These are phyloP conservation scores for Nepenthes alata DNA, from an alignment of 179 eudicot species.

Conservation along the genomic window DNA sequence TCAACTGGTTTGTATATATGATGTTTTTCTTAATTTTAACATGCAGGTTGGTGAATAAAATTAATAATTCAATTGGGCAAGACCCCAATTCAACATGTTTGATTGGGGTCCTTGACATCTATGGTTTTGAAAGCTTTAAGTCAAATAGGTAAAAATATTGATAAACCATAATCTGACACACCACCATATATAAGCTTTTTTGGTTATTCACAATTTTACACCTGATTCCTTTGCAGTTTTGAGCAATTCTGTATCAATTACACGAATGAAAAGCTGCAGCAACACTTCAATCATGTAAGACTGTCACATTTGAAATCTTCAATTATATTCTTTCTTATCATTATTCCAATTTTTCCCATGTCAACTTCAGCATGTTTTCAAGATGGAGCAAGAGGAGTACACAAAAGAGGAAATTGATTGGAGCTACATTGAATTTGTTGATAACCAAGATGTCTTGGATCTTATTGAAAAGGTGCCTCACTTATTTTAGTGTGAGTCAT, in stretches of 20 bases:
- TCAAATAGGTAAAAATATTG: slow-evolving; percentile 45
- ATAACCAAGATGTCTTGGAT: slow-evolving; percentile 75
- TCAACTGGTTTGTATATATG: background rate
- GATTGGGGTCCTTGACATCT: slow-evolving; percentile 85
- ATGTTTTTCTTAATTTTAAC: slow-evolving; percentile 1
- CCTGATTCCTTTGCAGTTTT: slow-evolving; percentile 35
- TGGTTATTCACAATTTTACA: background rate
- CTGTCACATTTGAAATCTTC: background rate
- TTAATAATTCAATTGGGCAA: slow-evolving; percentile 66
- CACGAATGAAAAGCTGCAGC: slow-evolving; percentile 80
- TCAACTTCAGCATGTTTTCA: slow-evolving; percentile 60
- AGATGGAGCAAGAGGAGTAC: slow-evolving; percentile 91
- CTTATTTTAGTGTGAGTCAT: slow-evolving; percentile 5
- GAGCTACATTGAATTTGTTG: slow-evolving; percentile 84
- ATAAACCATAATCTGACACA: slow-evolving; percentile 2
- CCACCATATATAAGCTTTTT: slow-evolving; percentile 1
- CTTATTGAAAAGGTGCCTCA: slow-evolving; percentile 49
- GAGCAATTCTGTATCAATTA: slow-evolving; percentile 80
- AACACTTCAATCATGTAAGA: slow-evolving; percentile 70
- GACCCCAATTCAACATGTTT: slow-evolving; percentile 61
- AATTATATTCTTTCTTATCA: no score
- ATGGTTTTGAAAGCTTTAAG: slow-evolving; percentile 86
- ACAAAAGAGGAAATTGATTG: slow-evolving; percentile 67
- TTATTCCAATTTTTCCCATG: slow-evolving; percentile 7
- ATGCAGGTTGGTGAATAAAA: slow-evolving; percentile 60